Base-by-base conservation (phyloP, 2,329 filamentous ascomycete species). In the Paraconiothyrium brasiliense region DNA sequence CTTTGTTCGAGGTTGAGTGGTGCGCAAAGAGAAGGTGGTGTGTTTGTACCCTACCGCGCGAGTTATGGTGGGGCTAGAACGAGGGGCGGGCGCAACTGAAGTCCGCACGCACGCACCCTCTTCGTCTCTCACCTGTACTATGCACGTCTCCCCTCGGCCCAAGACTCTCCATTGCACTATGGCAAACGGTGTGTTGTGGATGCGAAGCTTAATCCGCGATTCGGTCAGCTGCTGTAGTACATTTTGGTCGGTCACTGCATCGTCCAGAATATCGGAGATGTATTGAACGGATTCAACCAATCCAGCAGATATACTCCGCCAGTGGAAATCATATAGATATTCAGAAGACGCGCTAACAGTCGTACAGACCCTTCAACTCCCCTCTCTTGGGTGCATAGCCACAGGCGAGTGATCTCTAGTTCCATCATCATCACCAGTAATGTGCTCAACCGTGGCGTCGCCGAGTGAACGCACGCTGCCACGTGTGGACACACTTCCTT, bases 81-180 rank as follows among this genome's bases (percentile, higher is more conserved):
- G 49, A 24, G 49, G 49, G 49, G 49, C 48, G n/a, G 24, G 22
- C 8, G 24, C 27, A 30, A 30, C 14, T 41, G 39, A 41, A 41
- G 39, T 41, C 39, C 39, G 39, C 39, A 41, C 39, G 34, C 30
- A 30, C 49, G 34, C 49, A 39, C 34, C 49, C 24, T 52, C 34
- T 52, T 52, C 49, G 34, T 52, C 49, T 37, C 20, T 27, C 34
- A 52, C 34, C 14, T 20, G n/a, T 22, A 30, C 48, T 22, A 50
- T 16, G 24, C 24, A 24, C 8, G 46, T 47, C 44, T 47, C 8
- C 39, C 39, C 11, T 41, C 2, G 37, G 37, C 37, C 37, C 37
- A 41, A 16, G 11, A 41, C 20, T 30, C 27, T 30, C 27, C 4
- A 30, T 30, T 30, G 27, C 27, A 30, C 4, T 30, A 30, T 30